These are phyloP conservation scores for Saccharomycopsis babjevae DNA, from an alignment of 805 yeast genomes.

Conservation along the genomic window DNA sequence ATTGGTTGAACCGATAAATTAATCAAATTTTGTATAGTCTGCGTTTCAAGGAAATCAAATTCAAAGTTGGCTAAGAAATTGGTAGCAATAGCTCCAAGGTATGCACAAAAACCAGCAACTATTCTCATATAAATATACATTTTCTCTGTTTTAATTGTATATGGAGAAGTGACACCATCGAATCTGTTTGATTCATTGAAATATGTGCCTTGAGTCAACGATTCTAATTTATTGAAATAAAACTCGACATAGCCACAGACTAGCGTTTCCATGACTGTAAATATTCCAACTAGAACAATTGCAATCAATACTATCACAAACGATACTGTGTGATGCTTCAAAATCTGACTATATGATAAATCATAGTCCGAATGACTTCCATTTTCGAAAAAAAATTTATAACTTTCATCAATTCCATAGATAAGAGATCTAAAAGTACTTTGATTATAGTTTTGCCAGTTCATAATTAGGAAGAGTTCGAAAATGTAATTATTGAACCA, in stretches of 20 bases:
- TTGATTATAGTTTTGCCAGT: not conserved
- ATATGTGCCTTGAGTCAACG: not conserved
- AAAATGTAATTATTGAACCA: not conserved
- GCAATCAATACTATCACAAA: not conserved
- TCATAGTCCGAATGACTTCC: not conserved
- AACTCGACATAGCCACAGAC: not conserved
- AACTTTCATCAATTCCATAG: not conserved
- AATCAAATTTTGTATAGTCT: not conserved
- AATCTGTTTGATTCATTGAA: not conserved
- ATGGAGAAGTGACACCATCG: not conserved
- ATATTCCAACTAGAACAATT: not conserved
- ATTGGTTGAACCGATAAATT: not conserved
- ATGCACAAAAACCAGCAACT: not conserved
- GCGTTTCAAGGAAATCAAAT: not conserved
- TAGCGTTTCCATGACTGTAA: not conserved
- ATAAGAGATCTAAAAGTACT: not conserved
- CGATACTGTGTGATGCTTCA: not conserved
- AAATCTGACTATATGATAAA: not conserved
- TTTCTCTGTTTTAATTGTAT: not conserved
- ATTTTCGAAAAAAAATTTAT: not conserved
- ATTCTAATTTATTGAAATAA: not conserved
- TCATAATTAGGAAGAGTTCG: not conserved
- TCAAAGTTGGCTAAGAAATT: not conserved
- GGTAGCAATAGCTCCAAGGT: not conserved
- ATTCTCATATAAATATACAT: not conserved